Base-by-base conservation (phyloP, 208 protist species). In the Crithidia sp. region DNA sequence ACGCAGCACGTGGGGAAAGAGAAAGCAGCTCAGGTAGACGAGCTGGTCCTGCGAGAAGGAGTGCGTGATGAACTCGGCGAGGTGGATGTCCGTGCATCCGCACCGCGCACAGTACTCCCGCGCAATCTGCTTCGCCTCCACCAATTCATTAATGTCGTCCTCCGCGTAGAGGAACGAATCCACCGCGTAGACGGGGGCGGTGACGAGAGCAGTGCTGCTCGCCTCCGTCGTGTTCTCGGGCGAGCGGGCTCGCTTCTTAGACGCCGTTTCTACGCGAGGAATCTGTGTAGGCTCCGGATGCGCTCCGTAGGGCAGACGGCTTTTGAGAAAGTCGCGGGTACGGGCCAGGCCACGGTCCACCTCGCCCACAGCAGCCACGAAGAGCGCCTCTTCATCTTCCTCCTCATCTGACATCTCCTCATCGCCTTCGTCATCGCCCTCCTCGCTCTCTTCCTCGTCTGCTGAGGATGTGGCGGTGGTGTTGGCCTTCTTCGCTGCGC, bases 21-120 rank as follows among this genome's bases (percentile, higher is more conserved):
- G 75, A 76, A 80, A 92, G 73, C 85, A 90, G 52, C 77, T 86
- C 13, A 96, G 58, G 76, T 85, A 96, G 9, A 94, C 36, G 13
- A 96, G 80, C 67, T 96, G 88, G 37, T 96, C 87, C 55, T 86
- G 76, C 6, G 88, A 90, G 67, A 96, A 92, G 76, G 87, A 93
- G 78, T 96, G 91, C 17, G 91, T 93, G 60, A 96, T 93, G 54
- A 91, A 96, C 17, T 92, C 83, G 12, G 77, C 60, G 10, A 88
- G 66, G 5, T 72, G 87, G 70, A 94, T 77, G 14, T 88, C 74
- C 5, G 73, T 82, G 39, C 82, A 79, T 2, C 91, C 89, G 77
- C 91, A 96, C 13, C 56, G 39, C 19, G 58, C 39, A 75, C 91
- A 96, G 77, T 94, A 96, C 53, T 90, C 70, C n/a, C 89, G 82